Evolutionary conservation across 805 yeast genomes (phyloP).

Genomic region (Blastobotrys chiropterorum): DNA sequence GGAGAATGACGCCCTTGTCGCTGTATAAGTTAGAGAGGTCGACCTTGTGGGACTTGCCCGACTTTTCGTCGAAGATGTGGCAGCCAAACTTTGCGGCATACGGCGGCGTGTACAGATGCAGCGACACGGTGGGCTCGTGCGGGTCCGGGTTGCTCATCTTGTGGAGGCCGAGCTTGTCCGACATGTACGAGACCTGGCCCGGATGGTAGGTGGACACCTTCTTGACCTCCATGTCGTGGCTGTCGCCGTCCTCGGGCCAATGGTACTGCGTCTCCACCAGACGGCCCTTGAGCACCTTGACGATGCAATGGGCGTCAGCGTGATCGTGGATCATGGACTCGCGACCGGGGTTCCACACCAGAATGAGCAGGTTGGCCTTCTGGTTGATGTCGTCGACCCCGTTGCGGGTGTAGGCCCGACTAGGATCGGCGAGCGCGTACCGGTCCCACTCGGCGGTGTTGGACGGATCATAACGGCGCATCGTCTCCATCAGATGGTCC

Average conservation of each 20-base stretch:
- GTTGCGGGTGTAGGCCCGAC: constrained; percentile 51
- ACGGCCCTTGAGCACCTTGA: constrained; percentile 59
- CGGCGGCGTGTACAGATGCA: constrained; percentile 74
- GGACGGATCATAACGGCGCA: constrained; percentile 43
- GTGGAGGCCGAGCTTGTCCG: constrained; percentile 62
- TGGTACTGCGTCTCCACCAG: constrained; percentile 53
- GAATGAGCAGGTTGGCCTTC: constrained; percentile 58
- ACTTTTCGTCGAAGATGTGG: constrained; percentile 38
- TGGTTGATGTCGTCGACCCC: constrained; percentile 70
- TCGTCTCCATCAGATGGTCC: constrained; percentile 36
- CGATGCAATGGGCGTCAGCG: constrained; percentile 69
- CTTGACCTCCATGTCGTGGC: constrained; percentile 19
- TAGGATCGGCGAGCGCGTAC: constrained; percentile 49
- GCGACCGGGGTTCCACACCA: constrained; percentile 67
- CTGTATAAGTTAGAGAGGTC: constrained; percentile 55
- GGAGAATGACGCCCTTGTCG: constrained; percentile 44
- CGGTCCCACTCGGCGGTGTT: constrained; percentile 50
- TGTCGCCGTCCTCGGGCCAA: constrained; percentile 34
- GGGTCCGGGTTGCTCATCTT: constrained; percentile 46
- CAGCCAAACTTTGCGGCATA: constrained; percentile 53
- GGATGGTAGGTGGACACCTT: constrained; percentile 26
- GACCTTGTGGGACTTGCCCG: constrained; percentile 48
- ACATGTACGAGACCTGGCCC: constrained; percentile 54
- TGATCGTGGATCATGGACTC: constrained; percentile 68
- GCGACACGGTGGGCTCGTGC: constrained; percentile 46